Evolutionary conservation across 768 basidiomycete species (phyloP), one percentile per base, ranked within the genome.

Genomic region (Tephrocybe sp.): DNA sequence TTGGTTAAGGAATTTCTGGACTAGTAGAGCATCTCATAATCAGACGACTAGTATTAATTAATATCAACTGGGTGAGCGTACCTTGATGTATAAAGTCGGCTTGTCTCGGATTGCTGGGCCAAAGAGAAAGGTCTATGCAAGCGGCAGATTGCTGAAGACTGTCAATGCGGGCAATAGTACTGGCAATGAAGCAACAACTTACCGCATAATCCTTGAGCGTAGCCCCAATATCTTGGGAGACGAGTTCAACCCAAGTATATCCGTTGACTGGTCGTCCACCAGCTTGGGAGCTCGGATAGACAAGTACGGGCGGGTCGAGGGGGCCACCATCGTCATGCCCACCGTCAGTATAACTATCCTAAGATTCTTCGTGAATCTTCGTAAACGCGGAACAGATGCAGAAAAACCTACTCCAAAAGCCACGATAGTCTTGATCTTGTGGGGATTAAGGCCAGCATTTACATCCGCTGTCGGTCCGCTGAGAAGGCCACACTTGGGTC

Each of bases 191-290:
- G n/a, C 8, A 10, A 3, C 25, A 3, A 44, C 70, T 25, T 47
- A 78, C 79, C 1, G 79, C 76, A 40, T 80, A 80, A 56, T 78
- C 75, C 66, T 72, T 77, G 22, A 79, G 56, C 1, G 52, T 69
- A 2, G 75, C 75, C 1, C 65, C 61, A 18, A 72, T 59, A 27
- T 68, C 67, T 39, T 69, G 65, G 0, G 76, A 72, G 9, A 80
- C 65, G 36, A 71, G 45, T 50, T 80, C 77, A 4, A 74, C 60
- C 79, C 79, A 80, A 12, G 78, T 64, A n/a, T 63, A 61, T 6
- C 79, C 79, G 52, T 80, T 77, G 2, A 75, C 75, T 4, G 72
- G 77, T 7, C 79, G 68, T 12, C 72, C 74, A 0, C 79, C 78
- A 0, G 77, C 78, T 19, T 69, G 64, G 0, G 73, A 61, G 45